Evolutionary conservation across 441 rosid genomes (phyloP).

Genomic region (Daphne laureola): DNA sequence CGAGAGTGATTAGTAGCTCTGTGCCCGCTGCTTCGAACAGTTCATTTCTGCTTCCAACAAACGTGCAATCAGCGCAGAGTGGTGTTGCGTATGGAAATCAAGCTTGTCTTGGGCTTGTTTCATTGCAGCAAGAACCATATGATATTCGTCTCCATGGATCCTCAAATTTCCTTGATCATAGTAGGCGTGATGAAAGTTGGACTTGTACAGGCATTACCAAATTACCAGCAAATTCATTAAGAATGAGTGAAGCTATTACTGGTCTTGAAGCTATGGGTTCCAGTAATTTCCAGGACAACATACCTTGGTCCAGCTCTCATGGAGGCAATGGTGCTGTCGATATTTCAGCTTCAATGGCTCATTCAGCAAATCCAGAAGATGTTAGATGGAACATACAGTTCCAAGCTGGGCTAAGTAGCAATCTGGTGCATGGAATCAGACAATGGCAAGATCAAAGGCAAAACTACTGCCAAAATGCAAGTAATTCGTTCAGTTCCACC

Average conservation of each 20-base stretch:
- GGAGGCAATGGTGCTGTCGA: slow-evolving; percentile 24
- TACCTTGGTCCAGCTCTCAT: slow-evolving; percentile 25
- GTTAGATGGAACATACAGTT: slow-evolving; percentile 28
- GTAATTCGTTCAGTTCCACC: slow-evolving; percentile 23
- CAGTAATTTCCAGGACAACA: slow-evolving; percentile 25
- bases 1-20: slow-evolving; percentile 29
- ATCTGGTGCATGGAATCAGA: slow-evolving; percentile 30
- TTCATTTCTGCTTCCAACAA: slow-evolving; percentile 29
- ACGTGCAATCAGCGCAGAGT: slow-evolving; percentile 24
- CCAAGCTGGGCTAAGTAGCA: slow-evolving; percentile 30
- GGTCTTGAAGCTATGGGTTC: slow-evolving; percentile 22
- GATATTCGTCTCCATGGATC: slow-evolving; percentile 29
- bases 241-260: slow-evolving; percentile 24
- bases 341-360: slow-evolving; percentile 26
- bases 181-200: slow-evolving; percentile 39
- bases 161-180: slow-evolving; percentile 36
- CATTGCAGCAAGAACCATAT: slow-evolving; percentile 33
- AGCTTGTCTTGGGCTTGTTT: slow-evolving; percentile 35
- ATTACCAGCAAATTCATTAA: slow-evolving; percentile 35
- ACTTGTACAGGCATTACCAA: slow-evolving; percentile 34
- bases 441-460: slow-evolving; percentile 33
- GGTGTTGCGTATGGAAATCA: slow-evolving; percentile 35
- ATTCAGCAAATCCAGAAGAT: slow-evolving; percentile 24
- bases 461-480: slow-evolving; percentile 20
- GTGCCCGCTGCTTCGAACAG: slow-evolving; percentile 32